phyloP scores from a whole-genome alignment of 345 rosid species.

The Trapa bicornis region DNA sequence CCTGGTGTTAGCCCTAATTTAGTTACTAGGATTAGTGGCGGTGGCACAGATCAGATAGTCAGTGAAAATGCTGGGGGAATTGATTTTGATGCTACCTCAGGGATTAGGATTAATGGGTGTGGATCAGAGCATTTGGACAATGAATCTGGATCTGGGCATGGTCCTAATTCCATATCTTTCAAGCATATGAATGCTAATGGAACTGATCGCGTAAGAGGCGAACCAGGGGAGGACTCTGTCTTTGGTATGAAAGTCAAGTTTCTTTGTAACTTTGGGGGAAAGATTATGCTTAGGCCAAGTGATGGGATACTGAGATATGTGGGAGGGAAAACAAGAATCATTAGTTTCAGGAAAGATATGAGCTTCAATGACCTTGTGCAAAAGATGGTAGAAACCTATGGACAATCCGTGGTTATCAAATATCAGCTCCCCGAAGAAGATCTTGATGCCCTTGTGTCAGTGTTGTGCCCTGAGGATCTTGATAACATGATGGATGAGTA shows the following conservation, averaged over 20 bases:
- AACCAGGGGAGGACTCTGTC: conserved; percentile 43
- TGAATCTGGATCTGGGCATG: conserved; percentile 13
- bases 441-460: conserved; percentile 68
- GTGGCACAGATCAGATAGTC: not conserved
- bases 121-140: conserved; percentile 10
- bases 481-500: conserved; percentile 80
- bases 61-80: conserved; percentile 1
- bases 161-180: conserved; percentile 15
- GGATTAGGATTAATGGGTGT: conserved; percentile 5
- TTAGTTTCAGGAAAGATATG: conserved; percentile 42
- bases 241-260: conserved; percentile 52
- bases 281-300: conserved; percentile 69
- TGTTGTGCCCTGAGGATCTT: conserved; percentile 64
- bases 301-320: conserved; percentile 65
- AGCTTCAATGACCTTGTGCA: conserved; percentile 37
- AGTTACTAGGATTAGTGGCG: conserved; percentile 18
- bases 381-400: conserved; percentile 43
- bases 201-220: conserved; percentile 34
- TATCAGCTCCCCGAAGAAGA: conserved; percentile 82
- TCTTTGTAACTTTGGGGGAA: conserved; percentile 68
- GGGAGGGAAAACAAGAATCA: conserved; percentile 64
- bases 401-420: conserved; percentile 46
- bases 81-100: conserved; percentile 9
- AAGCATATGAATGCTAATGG: conserved; percentile 24
- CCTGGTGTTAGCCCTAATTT: conserved; percentile 18